Evolutionary conservation across 345 rosid genomes (phyloP).

Genomic region (Excoecaria agallocha): DNA sequence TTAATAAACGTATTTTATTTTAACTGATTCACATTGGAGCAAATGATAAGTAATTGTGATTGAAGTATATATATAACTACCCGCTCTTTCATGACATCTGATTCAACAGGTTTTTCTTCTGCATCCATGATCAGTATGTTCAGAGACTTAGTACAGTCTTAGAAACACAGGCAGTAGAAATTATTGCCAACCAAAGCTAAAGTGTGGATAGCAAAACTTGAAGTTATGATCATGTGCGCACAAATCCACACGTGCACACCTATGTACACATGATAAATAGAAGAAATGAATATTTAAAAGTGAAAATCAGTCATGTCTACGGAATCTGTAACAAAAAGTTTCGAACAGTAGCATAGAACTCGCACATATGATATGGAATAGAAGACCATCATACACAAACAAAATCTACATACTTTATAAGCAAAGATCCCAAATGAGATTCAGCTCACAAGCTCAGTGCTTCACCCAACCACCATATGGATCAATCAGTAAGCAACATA

Average conservation of each 20-base stretch:
- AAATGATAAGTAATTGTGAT: conserved; percentile 15
- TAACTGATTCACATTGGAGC: conserved; percentile 12
- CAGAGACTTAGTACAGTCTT: conserved; percentile 55
- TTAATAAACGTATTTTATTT: conserved; percentile 14
- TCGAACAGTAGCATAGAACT: background rate
- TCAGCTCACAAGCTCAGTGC: too few species aligned
- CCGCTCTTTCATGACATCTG: conserved; percentile 78
- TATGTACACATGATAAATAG: conserved; percentile 39
- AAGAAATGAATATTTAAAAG: conserved; percentile 24
- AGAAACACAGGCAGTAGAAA: conserved; percentile 50
- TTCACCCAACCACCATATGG: too few species aligned
- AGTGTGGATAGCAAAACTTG: conserved; percentile 44
- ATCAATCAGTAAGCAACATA: too few species aligned
- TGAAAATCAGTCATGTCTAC: background rate
- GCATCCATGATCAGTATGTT: conserved; percentile 61
- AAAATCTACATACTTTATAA: too few species aligned
- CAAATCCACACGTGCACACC: conserved; percentile 37
- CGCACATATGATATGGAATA: background rate
- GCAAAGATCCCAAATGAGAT: too few species aligned
- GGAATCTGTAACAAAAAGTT: background rate
- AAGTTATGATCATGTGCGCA: conserved; percentile 39
- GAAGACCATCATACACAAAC: too few species aligned
- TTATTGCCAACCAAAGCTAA: conserved; percentile 48
- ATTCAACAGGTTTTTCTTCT: conserved; percentile 70
- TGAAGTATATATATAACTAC: conserved; percentile 40